Base-by-base conservation (phyloP, 106 monocot species). In the Dioscorea alata region DNA sequence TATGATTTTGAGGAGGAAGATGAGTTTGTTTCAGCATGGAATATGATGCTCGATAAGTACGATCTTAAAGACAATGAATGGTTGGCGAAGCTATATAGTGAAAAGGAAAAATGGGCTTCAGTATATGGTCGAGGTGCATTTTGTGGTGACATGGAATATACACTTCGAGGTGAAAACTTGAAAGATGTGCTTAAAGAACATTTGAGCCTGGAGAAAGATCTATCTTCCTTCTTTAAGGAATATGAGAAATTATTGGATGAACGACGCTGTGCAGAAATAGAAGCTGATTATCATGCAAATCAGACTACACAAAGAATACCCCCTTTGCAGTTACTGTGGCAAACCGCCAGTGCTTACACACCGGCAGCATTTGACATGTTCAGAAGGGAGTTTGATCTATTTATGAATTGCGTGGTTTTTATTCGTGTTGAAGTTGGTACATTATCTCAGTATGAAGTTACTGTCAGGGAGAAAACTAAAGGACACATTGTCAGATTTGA, bases 1-100 rank as follows among this genome's bases (percentile, higher is more conserved):
- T 90, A 75, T 75, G 72, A 81, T 70, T 68, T 80, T 74, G 85
- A 86, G 75, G 89, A 85, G 31, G 85, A 85, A 64, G 82, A 83
- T 23, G 82, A 85, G 59, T 89, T 89, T 24, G 32, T 75, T 16
- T 54, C 74, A 59, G 74, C 86, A 60, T 90, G 90, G 90, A 60
- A 66, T 13, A 33, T 68, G 33, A 80, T 90, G 78, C 24, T 86
- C 22, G 80, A 86, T 25, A 81, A 78, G 56, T 78, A 86, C 48
- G 75, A 63, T 71, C 85, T 86, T 48, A 75, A 78, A 65, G 83
- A 78, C 16, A 78, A 90, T 33, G 79, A 83, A 63, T 90, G 83
- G 80, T 75, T 90, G 66, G 22, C 32, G 60, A 83, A 81, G 63
- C 50, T 90, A 24, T 86, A 69, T 65, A 75, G 75, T 60, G 86